These are phyloP conservation scores for Colletotrichum orchidophilum DNA, from an alignment of 2,329 filamentous ascomycete genomes.

Conservation along the genomic window DNA sequence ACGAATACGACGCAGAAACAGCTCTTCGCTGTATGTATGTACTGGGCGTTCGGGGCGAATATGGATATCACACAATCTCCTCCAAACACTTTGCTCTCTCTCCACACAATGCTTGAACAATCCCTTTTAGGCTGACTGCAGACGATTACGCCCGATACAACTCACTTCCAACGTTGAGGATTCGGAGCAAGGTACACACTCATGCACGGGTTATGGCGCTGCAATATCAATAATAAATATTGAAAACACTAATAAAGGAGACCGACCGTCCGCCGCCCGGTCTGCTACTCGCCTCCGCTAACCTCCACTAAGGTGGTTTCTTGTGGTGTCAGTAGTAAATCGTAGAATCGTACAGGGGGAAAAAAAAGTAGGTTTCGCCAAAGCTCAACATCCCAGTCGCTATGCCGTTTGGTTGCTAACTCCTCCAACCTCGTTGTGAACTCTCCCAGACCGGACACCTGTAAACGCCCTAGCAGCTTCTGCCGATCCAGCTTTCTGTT, in stretches of 20 bases:
- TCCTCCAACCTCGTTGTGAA: slow-evolving; percentile 27
- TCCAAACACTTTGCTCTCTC: background rate
- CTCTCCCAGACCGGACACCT: slow-evolving; percentile 27
- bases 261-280: slow-evolving; percentile 1
- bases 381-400: slow-evolving; percentile 32
- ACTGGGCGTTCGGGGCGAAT: slow-evolving; percentile 31
- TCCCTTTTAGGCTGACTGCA: background rate
- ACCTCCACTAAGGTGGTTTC: background rate
- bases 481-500: slow-evolving; percentile 22
- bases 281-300: background rate
- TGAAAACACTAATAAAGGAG: slow-evolving; percentile 29
- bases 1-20: slow-evolving; percentile 20
- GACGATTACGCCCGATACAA: background rate
- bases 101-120: slow-evolving; percentile 4
- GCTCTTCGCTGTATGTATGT: slow-evolving; percentile 27
- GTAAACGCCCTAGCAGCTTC: slow-evolving; percentile 30
- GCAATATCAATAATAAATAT: slow-evolving; percentile 17
- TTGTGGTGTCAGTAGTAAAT: slow-evolving; percentile 6
- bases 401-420: slow-evolving; percentile 35
- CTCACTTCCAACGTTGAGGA: background rate
- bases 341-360: slow-evolving; percentile 22
- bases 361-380: slow-evolving; percentile 31
- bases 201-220: too few relatives aligned
- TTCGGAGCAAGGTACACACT: background rate
- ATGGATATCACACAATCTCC: slow-evolving; percentile 26